phyloP scores from a whole-genome alignment of 306 rosid genomes.

The Quercus wislizeni region DNA sequence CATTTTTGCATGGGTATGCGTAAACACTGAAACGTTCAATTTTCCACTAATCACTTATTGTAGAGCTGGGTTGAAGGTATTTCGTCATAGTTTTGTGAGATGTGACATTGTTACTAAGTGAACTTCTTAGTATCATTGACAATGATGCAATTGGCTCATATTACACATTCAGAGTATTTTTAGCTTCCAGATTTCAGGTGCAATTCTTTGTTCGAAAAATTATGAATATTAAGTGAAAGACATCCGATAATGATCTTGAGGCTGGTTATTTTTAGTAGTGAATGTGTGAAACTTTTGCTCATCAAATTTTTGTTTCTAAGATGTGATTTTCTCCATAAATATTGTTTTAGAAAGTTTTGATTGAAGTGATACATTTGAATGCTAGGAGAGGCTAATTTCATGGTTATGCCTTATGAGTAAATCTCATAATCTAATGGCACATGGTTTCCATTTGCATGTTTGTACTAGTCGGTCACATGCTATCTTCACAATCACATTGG shows the following conservation, averaged over 20 bases:
- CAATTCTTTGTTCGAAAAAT: background rate
- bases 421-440: conserved; percentile 27
- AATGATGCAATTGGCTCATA: background rate
- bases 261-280: background rate
- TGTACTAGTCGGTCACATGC: conserved; percentile 82
- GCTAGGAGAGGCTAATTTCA: conserved; percentile 6
- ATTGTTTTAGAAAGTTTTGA: background rate
- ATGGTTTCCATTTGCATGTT: conserved; percentile 27
- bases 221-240: conserved; percentile 1
- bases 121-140: background rate
- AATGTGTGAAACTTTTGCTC: background rate
- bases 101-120: background rate
- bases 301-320: background rate
- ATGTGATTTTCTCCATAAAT: background rate
- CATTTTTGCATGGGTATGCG: background rate
- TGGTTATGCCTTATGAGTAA: conserved; percentile 9
- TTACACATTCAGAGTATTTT: background rate
- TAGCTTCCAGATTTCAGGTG: background rate
- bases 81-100: background rate
- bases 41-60: background rate
- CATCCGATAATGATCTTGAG: background rate
- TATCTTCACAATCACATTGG: conserved; percentile 83
- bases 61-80: conserved; percentile 1
- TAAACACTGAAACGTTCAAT: conserved; percentile 7
- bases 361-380: conserved; percentile 16